Conservation (phyloP, 805 yeast species). For the Komagataella kurtzmanii region DNA sequence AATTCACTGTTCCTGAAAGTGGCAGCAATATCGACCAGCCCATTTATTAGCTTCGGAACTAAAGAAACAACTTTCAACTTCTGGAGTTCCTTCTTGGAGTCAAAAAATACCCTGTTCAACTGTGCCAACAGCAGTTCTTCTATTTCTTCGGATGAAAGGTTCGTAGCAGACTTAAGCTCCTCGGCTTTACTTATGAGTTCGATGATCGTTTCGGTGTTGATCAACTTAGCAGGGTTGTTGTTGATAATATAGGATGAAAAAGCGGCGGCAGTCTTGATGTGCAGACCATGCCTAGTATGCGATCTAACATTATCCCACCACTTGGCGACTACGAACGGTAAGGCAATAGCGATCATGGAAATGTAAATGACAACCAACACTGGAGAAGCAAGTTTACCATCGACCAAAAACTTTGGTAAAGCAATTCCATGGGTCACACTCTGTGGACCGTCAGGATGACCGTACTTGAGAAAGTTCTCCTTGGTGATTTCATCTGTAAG, state of each 20-base stretch:
- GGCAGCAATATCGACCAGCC: conserved; percentile 70
- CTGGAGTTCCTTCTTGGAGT: conserved; percentile 16
- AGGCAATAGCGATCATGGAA: conserved; percentile 55
- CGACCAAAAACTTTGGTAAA: conserved; percentile 80
- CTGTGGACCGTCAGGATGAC: conserved; percentile 98
- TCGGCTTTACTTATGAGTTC: conserved; percentile 50
- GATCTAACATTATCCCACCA: conserved; percentile 87
- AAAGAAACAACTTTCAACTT: conserved; percentile 47
- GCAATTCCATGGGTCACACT: conserved; percentile 89
- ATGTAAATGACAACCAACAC: conserved; percentile 53
- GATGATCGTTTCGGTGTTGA: conserved; percentile 43
- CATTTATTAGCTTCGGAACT: conserved; percentile 53
- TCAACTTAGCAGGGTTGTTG: conserved; percentile 53
- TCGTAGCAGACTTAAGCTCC: conserved; percentile 40
- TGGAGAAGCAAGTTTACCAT: conserved; percentile 59
- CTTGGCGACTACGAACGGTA: conserved; percentile 68
- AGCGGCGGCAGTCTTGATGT: conserved; percentile 68
- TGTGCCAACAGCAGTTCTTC: conserved; percentile 40
- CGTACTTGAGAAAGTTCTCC: conserved; percentile 74
- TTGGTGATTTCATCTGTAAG: conserved; percentile 80
- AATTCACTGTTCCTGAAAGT: conserved; percentile 65
- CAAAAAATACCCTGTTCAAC: conserved; percentile 30
- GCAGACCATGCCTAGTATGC: conserved; percentile 72
- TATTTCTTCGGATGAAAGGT: conserved; percentile 31
- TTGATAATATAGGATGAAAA: conserved; percentile 66